A percentile compares a stretch with the other conserved stretches of the same genome.
Conservation (phyloP, 208 protist species). For the Naegleria fowleri region DNA sequence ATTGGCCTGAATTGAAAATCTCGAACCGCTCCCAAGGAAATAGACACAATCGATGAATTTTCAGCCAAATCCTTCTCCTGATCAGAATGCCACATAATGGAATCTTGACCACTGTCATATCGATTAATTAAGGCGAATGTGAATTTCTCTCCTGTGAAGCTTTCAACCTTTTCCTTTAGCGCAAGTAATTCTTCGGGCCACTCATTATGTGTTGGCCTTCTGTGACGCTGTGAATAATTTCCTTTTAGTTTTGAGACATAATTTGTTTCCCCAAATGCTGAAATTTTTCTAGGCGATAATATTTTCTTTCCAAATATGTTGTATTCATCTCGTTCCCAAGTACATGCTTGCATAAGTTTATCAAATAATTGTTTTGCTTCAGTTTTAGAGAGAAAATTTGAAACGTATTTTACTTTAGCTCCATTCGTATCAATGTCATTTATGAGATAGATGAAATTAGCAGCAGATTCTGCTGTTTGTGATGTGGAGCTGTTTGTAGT, state of each 20-base stretch:
- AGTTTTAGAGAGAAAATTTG: neutral
- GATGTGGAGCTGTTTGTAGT: too few species aligned
- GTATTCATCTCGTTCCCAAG: neutral
- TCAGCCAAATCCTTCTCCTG: neutral
- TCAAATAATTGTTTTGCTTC: neutral
- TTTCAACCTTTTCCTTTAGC: neutral
- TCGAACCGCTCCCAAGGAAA: constrained; percentile 4
- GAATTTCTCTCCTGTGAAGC: neutral
- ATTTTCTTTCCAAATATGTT: constrained; percentile 11
- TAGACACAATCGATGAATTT: neutral
- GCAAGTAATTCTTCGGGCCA: neutral
- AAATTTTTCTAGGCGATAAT: neutral
- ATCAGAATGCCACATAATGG: constrained; percentile 7
- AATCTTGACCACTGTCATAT: neutral
- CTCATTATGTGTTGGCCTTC: neutral
- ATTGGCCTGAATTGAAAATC: neutral
- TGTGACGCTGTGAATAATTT: neutral
- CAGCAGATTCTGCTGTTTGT: too few species aligned
- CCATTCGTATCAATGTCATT: neutral
- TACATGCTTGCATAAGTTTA: neutral
- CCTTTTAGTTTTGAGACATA: neutral
- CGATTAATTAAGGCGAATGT: constrained; percentile 1
- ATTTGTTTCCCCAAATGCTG: neutral
- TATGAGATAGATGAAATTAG: neutral
- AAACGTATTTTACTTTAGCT: neutral